Base-by-base conservation (phyloP, 2,329 filamentous ascomycete species). In the Neonectria faginata region DNA sequence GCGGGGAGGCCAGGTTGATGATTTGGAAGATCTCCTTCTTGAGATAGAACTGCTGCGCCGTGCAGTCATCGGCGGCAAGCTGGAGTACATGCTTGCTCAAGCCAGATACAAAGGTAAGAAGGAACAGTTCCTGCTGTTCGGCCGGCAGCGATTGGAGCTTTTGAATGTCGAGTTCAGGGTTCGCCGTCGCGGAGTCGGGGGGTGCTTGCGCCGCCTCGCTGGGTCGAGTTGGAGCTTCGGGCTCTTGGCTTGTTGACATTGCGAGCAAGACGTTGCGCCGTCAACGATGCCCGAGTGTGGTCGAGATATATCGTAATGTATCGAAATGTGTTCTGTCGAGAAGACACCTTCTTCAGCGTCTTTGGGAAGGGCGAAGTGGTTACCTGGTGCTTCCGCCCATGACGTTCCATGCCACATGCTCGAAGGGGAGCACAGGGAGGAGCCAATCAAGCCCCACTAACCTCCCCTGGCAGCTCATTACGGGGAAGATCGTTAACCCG, bases 11-110 rank as follows among this genome's bases (percentile, higher is more conserved):
- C 42, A 99, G 88, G 74, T 91, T 94, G 78, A 99, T 87, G 77
- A 99, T 91, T 80, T 97, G 93, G 79, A 98, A 92, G 70, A 97
- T 86, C 84, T 98, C 94, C 78, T 92, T 94, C 81, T 97, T 97
- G 73, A 99, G 86, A 77, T 93, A 92, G 73, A 94, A 89, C 79
- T 99, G 96, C 81, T 97, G 92, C 12, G 92, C 88, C 22, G 92
- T 95, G 70, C 94, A 92, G 76, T 92, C 92, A 71, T 97, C 93
- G 66, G 89, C 85, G 57, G 89, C 87, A 51, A 98, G 86, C 16
- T 83, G 83, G 58, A 89, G 85, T 48, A 97, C 92, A 84, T 97
- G 92, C 71, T 91, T 91, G 67, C 89, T 91, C 60, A 99, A 85
- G 65, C 91, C 89, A 29, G 94, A 91, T 39, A 94, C 91, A 77